phyloP scores from a whole-genome alignment of 257 asterid species.

The Rubia yunnanensis region DNA sequence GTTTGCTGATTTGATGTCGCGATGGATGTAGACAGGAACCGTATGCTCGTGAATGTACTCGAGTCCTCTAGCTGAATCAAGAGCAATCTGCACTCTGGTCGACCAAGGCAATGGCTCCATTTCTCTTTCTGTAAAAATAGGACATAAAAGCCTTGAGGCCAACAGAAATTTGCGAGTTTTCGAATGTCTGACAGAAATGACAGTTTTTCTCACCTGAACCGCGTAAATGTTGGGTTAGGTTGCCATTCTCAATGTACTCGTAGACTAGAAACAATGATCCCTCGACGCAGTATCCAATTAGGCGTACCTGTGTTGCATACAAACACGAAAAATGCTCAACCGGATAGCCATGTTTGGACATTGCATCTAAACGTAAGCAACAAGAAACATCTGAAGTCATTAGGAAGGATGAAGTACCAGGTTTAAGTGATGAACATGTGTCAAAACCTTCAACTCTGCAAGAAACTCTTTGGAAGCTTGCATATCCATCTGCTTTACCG shows the following conservation, averaged over 20 bases:
- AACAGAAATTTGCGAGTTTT: background rate
- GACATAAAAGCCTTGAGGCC: background rate
- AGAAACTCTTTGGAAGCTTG: slow-evolving; percentile 82
- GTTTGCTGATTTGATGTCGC: slow-evolving; percentile 74
- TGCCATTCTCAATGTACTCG: slow-evolving; percentile 78
- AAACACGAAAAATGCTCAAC: background rate
- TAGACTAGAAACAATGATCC: slow-evolving; percentile 76
- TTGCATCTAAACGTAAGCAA: background rate
- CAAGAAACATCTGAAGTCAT: background rate
- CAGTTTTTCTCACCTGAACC: slow-evolving; percentile 40
- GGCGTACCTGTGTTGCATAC: slow-evolving; percentile 43
- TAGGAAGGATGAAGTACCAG: slow-evolving; percentile 39
- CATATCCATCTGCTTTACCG: slow-evolving; percentile 83
- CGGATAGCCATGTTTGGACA: background rate
- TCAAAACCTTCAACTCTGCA: slow-evolving; percentile 70
- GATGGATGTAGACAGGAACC: slow-evolving; percentile 77
- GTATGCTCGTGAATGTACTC: slow-evolving; percentile 94
- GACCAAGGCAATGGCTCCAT: slow-evolving; percentile 47
- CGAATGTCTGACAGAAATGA: background rate
- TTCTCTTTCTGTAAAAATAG: slow-evolving; percentile 29
- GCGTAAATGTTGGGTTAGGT: slow-evolving; percentile 75
- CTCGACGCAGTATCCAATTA: slow-evolving; percentile 76
- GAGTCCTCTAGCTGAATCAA: slow-evolving; percentile 93
- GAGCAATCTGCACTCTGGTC: slow-evolving; percentile 71
- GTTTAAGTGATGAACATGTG: slow-evolving; percentile 85